Evolutionary conservation across 768 basidiomycete genomes (phyloP).

Genomic region (Coprinopsis sp.): DNA sequence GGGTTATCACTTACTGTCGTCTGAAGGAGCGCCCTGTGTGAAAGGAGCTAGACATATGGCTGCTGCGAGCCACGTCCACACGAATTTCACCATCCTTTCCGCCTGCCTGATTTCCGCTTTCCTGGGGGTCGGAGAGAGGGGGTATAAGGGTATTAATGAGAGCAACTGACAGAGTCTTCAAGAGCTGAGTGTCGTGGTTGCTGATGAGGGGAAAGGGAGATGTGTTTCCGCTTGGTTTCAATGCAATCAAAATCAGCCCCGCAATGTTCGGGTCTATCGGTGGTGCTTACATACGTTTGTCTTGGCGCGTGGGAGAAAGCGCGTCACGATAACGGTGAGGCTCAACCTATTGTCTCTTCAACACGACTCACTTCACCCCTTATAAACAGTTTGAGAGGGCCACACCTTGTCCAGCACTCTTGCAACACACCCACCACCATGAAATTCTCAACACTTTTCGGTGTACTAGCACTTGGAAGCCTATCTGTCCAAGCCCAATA

Average conservation of each 20-base stretch:
- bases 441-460: conserved; percentile 41
- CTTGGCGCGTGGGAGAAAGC: no score
- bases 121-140: background rate
- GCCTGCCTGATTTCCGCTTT: background rate
- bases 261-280: no score
- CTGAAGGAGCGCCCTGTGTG: conserved; percentile 20
- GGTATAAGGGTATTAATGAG: no score
- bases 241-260: no score
- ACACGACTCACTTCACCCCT: conserved; percentile 11
- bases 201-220: no score
- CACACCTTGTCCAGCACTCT: conserved; percentile 10
- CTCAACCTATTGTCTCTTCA: background rate
- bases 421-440: conserved; percentile 35
- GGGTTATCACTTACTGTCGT: conserved; percentile 33
- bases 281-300: no score
- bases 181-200: no score
- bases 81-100: background rate
- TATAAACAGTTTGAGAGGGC: conserved; percentile 10
- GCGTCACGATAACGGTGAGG: no score
- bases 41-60: background rate
- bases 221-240: no score
- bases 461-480: conserved; percentile 31
- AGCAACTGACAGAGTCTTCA: no score
- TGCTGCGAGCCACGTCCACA: conserved; percentile 1
- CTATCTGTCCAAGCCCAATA: conserved; percentile 55